These are phyloP conservation scores for Plantago elongata DNA, from an alignment of 257 asterid species.

Conservation along the genomic window DNA sequence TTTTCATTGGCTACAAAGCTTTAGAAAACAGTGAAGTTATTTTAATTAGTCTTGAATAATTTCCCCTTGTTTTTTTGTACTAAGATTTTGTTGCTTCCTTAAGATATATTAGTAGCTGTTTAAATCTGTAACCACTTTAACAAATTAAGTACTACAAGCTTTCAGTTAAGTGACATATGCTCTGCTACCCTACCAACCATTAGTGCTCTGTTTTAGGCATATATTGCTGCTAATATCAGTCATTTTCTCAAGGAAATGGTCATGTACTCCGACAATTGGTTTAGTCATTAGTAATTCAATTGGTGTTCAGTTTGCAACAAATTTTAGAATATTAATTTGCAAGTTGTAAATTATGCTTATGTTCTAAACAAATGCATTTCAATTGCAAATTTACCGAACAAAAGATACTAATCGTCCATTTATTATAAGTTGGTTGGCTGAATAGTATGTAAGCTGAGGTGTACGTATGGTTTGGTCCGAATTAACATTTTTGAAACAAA, in stretches of 20 bases:
- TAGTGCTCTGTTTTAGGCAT: not conserved
- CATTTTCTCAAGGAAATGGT: constrained; percentile 3
- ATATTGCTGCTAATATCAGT: not conserved
- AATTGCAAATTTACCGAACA: too few species aligned
- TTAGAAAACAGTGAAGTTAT: not conserved
- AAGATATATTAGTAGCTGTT: constrained; percentile 11
- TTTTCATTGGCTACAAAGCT: constrained; percentile 8
- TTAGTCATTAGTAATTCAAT: too few species aligned
- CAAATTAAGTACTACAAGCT: constrained; percentile 16
- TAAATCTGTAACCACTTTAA: not conserved
- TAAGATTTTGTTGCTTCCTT: not conserved
- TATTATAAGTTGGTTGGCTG: too few species aligned
- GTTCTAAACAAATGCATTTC: too few species aligned
- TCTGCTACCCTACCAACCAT: not conserved
- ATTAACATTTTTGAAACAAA: too few species aligned
- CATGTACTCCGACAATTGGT: not conserved
- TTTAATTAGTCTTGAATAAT: not conserved
- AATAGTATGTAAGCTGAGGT: too few species aligned
- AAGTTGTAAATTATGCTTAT: too few species aligned
- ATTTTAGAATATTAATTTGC: too few species aligned
- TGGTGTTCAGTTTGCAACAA: too few species aligned
- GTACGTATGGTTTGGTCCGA: too few species aligned
- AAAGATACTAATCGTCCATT: too few species aligned
- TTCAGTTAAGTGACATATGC: constrained; percentile 15
- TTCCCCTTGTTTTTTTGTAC: constrained; percentile 13